phyloP scores from a whole-genome alignment of 2,329 filamentous ascomycete species.

The Aschersonia sp. region DNA sequence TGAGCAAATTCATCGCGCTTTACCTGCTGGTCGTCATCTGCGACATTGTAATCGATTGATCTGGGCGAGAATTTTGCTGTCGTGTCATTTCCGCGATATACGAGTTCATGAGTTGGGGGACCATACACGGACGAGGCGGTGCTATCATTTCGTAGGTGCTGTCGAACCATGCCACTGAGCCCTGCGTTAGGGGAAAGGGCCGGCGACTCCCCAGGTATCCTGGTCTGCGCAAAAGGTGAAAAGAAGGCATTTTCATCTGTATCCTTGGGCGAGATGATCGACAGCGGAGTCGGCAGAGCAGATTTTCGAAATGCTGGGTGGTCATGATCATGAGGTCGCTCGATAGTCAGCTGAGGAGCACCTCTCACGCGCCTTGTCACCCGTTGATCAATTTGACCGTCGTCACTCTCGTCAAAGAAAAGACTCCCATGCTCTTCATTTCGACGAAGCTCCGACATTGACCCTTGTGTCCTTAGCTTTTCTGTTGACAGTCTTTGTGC shows the following conservation, averaged over 20 bases:
- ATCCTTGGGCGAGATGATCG: conserved; percentile 14
- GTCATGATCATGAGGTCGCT: conserved; percentile 36
- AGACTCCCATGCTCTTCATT: conserved; percentile 12
- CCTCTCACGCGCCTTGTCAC: conserved; percentile 2
- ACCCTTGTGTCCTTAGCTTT: conserved; percentile 9
- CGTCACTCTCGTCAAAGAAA: conserved; percentile 31
- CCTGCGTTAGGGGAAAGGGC: conserved; percentile 58
- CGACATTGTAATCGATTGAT: background rate
- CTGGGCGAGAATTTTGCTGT: background rate
- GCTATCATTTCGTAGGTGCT: conserved; percentile 73
- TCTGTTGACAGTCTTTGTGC: conserved; percentile 21
- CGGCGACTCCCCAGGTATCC: conserved; percentile 50
- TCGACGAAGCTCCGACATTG: too few species aligned
- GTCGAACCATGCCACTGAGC: conserved; percentile 67
- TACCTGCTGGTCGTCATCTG: conserved; percentile 6
- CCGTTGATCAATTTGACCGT: conserved; percentile 11
- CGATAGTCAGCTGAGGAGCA: conserved; percentile 22
- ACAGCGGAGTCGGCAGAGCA: conserved; percentile 27
- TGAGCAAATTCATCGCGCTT: conserved; percentile 59
- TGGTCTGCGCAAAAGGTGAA: conserved; percentile 6
- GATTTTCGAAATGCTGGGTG: conserved; percentile 39
- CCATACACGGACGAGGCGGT: conserved; percentile 68
- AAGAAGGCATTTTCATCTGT: conserved; percentile 12
- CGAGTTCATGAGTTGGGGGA: conserved; percentile 20
- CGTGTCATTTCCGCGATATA: conserved; percentile 2